A percentile compares a stretch with the other conserved stretches of the same genome.
These are phyloP conservation scores for Eucalyptus brandiana DNA, from an alignment of 345 rosid genomes.

Conservation along the genomic window DNA sequence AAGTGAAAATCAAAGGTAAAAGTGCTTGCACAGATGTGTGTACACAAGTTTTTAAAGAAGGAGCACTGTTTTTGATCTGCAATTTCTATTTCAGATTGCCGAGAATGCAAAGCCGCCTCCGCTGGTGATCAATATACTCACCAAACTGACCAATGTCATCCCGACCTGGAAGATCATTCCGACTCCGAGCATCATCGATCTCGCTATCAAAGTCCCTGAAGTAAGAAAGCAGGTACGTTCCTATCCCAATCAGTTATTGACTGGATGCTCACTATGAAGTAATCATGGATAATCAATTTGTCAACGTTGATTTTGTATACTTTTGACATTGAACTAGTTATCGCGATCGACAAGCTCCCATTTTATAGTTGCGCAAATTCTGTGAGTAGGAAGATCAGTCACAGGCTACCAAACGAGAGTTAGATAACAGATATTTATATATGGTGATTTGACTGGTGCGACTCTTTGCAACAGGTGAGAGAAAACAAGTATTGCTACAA, in stretches of 20 bases:
- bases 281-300: background rate
- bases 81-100: slow-evolving; percentile 36
- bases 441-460: background rate
- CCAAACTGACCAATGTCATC: slow-evolving; percentile 20
- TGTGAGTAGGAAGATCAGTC: background rate
- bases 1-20: background rate
- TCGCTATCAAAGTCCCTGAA: slow-evolving; percentile 50
- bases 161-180: slow-evolving; percentile 78
- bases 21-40: background rate
- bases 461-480: slow-evolving; percentile 26
- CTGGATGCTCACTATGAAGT: background rate
- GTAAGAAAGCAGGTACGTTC: slow-evolving; percentile 44
- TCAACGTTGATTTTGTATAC: background rate
- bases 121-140: slow-evolving; percentile 16
- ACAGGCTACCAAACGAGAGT: background rate
- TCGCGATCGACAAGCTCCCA: background rate
- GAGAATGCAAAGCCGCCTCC: slow-evolving; percentile 51
- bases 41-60: background rate
- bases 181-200: slow-evolving; percentile 43
- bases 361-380: background rate
- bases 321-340: background rate
- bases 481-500: slow-evolving; percentile 67
- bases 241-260: background rate
- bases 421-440: background rate
- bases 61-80: background rate